A percentile compares a stretch with the other conserved stretches of the same genome.
Conservation (phyloP, 2,329 filamentous ascomycete genomes). For the Diaporthe citri region DNA sequence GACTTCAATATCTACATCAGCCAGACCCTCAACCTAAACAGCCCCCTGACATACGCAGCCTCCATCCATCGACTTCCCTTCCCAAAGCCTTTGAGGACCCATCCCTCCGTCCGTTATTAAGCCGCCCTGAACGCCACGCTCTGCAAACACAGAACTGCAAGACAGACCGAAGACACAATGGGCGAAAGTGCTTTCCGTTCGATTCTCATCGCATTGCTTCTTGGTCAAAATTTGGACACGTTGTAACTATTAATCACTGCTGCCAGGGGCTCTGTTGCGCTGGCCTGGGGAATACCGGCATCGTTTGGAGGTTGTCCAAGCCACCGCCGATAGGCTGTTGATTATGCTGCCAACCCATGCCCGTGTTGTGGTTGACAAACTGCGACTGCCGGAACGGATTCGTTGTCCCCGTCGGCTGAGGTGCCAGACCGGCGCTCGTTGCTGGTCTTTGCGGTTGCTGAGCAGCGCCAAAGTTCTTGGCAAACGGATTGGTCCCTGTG, state of each 20-base stretch:
- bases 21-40: neutral
- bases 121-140: constrained; percentile 45
- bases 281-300: constrained; percentile 88
- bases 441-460: constrained; percentile 57
- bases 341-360: constrained; percentile 87
- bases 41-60: neutral
- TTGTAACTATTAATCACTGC: constrained; percentile 50
- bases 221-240: neutral
- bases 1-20: constrained; percentile 30
- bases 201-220: constrained; percentile 23
- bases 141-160: constrained; percentile 44
- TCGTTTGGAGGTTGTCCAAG: constrained; percentile 81
- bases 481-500: constrained; percentile 73
- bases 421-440: constrained; percentile 66
- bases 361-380: constrained; percentile 90
- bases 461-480: constrained; percentile 57
- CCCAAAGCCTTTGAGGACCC: neutral
- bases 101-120: neutral
- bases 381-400: constrained; percentile 95
- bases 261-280: constrained; percentile 74
- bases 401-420: constrained; percentile 87
- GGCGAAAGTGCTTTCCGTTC: neutral
- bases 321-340: constrained; percentile 85
- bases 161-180: constrained; percentile 17
- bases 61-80: constrained; percentile 12